These are phyloP conservation scores for Umbelopsis sp. DNA, from an alignment of 192 early-diverging fungal species.

Conservation along the genomic window DNA sequence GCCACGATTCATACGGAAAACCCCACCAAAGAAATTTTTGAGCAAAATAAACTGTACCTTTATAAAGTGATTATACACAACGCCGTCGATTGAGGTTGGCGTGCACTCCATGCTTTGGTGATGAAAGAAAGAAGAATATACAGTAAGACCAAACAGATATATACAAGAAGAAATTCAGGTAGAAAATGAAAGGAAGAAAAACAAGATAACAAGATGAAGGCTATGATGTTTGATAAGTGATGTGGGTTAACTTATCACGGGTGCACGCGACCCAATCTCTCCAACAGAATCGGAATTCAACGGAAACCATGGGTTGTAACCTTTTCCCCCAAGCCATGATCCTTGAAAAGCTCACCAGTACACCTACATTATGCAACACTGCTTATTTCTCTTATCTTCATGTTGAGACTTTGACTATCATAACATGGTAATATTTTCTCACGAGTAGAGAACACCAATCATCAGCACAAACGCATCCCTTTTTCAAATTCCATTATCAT, in stretches of 20 bases:
- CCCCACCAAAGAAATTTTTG: neutral
- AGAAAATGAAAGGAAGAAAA: constrained; percentile 1
- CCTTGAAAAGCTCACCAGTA: neutral
- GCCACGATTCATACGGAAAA: neutral
- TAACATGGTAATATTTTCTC: neutral
- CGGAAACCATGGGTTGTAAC: neutral
- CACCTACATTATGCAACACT: neutral
- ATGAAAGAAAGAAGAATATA: too few species aligned
- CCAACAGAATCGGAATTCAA: constrained; percentile 1
- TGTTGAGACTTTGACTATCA: too few species aligned
- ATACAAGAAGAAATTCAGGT: neutral
- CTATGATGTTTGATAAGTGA: neutral
- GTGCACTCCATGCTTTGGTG: constrained; percentile 2
- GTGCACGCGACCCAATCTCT: constrained; percentile 2
- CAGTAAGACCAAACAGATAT: neutral
- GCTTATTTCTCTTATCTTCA: neutral
- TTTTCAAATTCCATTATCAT: neutral
- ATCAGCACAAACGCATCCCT: neutral
- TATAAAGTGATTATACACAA: constrained; percentile 4
- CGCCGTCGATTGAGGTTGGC: neutral
- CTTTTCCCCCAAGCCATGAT: neutral
- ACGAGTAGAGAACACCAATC: neutral
- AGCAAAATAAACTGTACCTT: neutral
- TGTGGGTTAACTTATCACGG: neutral
- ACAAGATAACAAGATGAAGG: neutral